Conservation (phyloP, 1,284 basidiomycete species). For the Naganishia sp. region DNA sequence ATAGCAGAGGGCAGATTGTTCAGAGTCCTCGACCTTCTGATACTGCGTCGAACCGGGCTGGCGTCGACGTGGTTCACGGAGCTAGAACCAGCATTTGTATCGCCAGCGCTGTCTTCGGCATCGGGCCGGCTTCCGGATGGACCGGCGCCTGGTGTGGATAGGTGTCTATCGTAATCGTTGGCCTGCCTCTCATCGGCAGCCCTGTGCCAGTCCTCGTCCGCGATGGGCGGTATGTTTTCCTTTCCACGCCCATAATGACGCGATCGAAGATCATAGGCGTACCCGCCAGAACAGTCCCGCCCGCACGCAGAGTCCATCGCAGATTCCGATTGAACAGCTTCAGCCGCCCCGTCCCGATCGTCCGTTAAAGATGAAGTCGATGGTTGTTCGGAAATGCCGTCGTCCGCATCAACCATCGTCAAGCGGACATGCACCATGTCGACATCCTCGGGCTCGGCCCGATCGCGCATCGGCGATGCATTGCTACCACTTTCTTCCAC, state of each 20-base stretch:
- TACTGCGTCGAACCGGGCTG: background rate
- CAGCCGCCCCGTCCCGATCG: constrained; percentile 2
- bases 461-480: background rate
- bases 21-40: constrained; percentile 17
- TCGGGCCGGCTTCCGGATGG: constrained; percentile 2
- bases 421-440: constrained; percentile 9
- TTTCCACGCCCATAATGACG: constrained; percentile 20
- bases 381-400: constrained; percentile 11
- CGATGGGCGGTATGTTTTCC: constrained; percentile 19
- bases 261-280: constrained; percentile 18
- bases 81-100: background rate
- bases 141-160: constrained; percentile 17
- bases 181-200: background rate
- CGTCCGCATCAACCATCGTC: constrained; percentile 19
- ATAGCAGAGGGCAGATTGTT: background rate
- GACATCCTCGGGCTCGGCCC: background rate
- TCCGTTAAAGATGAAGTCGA: background rate
- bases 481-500: background rate
- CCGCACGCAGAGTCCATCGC: constrained; percentile 4
- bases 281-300: background rate
- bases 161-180: constrained; percentile 4
- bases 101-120: background rate
- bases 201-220: constrained; percentile 4
- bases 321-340: background rate
- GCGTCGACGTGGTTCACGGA: background rate